Conservation (phyloP, 805 yeast genomes). For the Starmera dryadoides region DNA sequence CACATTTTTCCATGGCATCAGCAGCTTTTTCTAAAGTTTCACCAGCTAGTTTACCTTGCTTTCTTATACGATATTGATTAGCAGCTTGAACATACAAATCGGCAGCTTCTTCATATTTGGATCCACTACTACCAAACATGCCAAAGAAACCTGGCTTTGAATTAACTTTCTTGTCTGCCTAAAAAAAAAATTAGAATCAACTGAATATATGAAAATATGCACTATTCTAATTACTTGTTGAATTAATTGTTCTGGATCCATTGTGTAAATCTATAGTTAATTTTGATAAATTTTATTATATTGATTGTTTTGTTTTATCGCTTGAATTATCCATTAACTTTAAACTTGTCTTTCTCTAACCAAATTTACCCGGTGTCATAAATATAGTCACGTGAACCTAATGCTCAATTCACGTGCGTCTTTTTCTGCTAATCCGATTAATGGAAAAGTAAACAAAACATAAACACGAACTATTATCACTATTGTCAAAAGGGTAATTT, state of each 20-base stretch:
- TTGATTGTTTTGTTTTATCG: no score
- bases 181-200: neutral
- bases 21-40: conserved; percentile 83
- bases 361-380: no score
- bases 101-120: conserved; percentile 83
- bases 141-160: conserved; percentile 65
- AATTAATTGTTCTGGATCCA: neutral
- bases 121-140: conserved; percentile 56
- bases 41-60: conserved; percentile 73
- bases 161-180: conserved; percentile 67
- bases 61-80: conserved; percentile 73
- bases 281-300: no score
- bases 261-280: no score
- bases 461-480: conserved; percentile 4
- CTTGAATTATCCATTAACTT: no score
- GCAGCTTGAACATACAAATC: conserved; percentile 91
- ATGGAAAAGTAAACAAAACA: conserved; percentile 3
- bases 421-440: neutral
- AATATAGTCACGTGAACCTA: no score
- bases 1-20: conserved; percentile 64
- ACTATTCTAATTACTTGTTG: neutral
- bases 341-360: no score
- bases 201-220: neutral
- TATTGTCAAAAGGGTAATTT: no score
- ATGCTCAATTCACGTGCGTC: no score